A percentile compares a stretch with the other conserved stretches of the same genome.
Conservation (phyloP, 2,329 filamentous ascomycete species). For the Diplodia mutila region DNA sequence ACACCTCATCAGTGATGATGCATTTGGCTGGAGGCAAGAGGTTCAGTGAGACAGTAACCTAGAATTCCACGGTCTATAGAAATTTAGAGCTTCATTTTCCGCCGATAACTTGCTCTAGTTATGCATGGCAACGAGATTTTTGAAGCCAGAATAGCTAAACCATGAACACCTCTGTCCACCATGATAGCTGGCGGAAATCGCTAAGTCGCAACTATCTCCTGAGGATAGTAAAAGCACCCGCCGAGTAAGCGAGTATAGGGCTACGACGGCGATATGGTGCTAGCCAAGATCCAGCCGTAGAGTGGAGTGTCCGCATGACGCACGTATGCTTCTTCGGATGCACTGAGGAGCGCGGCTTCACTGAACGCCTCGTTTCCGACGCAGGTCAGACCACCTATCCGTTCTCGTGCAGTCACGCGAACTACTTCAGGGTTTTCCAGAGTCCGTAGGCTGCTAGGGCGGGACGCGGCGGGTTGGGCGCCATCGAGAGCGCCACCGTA, state of each 20-base stretch:
- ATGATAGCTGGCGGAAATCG: not conserved
- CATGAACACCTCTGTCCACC: not conserved
- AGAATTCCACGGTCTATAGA: not conserved
- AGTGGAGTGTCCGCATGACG: not conserved
- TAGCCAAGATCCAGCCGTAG: not conserved
- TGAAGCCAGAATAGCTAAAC: not conserved
- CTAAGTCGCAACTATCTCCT: not conserved
- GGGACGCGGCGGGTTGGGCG: too few species aligned
- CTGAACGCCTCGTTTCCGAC: too few species aligned
- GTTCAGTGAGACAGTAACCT: not conserved
- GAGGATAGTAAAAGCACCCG: not conserved
- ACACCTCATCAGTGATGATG: not conserved
- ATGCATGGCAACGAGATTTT: not conserved
- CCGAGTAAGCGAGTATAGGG: too few species aligned
- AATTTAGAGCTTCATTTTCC: not conserved
- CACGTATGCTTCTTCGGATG: not conserved
- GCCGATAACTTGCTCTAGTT: too few species aligned
- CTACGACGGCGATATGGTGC: too few species aligned
- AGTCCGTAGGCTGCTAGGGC: too few species aligned
- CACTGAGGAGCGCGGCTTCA: not conserved
- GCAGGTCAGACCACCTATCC: too few species aligned
- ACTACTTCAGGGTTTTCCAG: not conserved
- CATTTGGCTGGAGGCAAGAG: not conserved
- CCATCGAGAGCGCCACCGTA: too few species aligned
- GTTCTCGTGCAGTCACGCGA: not conserved